Evolutionary conservation across 2,329 filamentous ascomycete species (phyloP).

Genomic region (Arthrobotrys sphaeroides): DNA sequence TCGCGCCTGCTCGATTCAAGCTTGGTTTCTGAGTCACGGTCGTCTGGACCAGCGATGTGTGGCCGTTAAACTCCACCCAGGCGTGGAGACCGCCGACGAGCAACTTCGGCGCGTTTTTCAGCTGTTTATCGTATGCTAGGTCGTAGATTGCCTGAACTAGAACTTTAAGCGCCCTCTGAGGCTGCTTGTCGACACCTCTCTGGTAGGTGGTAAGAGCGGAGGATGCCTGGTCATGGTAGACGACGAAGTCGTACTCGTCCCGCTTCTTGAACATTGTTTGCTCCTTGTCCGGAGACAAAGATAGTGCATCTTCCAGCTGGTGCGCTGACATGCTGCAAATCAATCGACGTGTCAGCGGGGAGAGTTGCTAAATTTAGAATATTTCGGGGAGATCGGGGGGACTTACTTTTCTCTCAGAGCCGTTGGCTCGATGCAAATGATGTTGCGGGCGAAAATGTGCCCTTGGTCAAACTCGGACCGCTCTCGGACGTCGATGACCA

Average conservation of each 20-base stretch:
- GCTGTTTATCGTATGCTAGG: slow-evolving; percentile 80
- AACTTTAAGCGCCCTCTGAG: slow-evolving; percentile 71
- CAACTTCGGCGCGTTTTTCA: slow-evolving; percentile 78
- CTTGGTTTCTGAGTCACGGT: slow-evolving; percentile 25
- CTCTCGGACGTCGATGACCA: slow-evolving; percentile 85
- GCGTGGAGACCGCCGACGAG: slow-evolving; percentile 83
- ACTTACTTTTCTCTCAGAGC: slow-evolving; percentile 74
- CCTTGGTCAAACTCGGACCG: slow-evolving; percentile 85
- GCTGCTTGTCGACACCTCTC: slow-evolving; percentile 62
- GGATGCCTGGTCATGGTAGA: slow-evolving; percentile 84
- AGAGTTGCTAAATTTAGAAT: background rate
- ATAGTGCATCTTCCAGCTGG: slow-evolving; percentile 73
- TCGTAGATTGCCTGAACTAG: slow-evolving; percentile 82
- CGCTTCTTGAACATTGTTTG: slow-evolving; percentile 76
- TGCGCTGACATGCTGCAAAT: slow-evolving; percentile 67
- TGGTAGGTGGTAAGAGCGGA: slow-evolving; percentile 60
- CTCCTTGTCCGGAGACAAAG: slow-evolving; percentile 77
- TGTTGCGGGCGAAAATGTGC: slow-evolving; percentile 83
- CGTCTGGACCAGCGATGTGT: slow-evolving; percentile 66
- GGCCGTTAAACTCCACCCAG: slow-evolving; percentile 85
- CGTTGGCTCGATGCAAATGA: slow-evolving; percentile 90
- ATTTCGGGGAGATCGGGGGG: slow-evolving; percentile 62
- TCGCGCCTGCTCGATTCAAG: slow-evolving; percentile 65
- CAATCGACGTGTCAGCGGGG: slow-evolving; percentile 16
- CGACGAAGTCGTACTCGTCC: slow-evolving; percentile 82